phyloP scores from a whole-genome alignment of 1,139 yeast genomes.

The Hyphopichia fennica region DNA sequence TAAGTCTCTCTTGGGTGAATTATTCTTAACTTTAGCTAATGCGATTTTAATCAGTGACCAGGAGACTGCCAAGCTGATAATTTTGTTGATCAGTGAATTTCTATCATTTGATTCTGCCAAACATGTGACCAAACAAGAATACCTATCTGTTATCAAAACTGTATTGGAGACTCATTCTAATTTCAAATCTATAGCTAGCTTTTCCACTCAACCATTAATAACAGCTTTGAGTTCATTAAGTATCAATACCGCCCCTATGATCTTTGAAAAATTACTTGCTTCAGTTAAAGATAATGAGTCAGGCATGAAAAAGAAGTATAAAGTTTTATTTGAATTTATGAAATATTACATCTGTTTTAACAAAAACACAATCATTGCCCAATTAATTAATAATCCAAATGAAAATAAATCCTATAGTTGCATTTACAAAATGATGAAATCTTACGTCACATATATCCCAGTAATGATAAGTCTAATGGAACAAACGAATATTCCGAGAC shows the following conservation, averaged over 20 bases:
- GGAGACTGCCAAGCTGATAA: background rate
- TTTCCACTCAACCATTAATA: background rate
- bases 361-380: slow-evolving; percentile 6
- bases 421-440: slow-evolving; percentile 7
- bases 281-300: background rate
- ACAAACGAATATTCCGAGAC: slow-evolving; percentile 3
- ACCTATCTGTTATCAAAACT: background rate
- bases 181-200: too few relatives aligned
- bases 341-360: slow-evolving; percentile 16
- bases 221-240: background rate
- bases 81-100: background rate
- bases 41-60: background rate
- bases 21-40: background rate
- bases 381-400: slow-evolving; percentile 9
- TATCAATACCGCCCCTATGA: background rate
- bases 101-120: background rate
- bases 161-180: background rate
- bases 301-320: background rate
- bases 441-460: slow-evolving; percentile 3
- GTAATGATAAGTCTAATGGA: background rate
- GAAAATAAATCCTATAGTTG: slow-evolving; percentile 8
- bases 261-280: background rate
- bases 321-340: background rate
- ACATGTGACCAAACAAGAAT: background rate
- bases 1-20: background rate